A percentile compares a stretch with the other conserved stretches of the same genome.
Evolutionary conservation across 768 basidiomycete genomes (phyloP).

Genomic region (Amanita muscaria): DNA sequence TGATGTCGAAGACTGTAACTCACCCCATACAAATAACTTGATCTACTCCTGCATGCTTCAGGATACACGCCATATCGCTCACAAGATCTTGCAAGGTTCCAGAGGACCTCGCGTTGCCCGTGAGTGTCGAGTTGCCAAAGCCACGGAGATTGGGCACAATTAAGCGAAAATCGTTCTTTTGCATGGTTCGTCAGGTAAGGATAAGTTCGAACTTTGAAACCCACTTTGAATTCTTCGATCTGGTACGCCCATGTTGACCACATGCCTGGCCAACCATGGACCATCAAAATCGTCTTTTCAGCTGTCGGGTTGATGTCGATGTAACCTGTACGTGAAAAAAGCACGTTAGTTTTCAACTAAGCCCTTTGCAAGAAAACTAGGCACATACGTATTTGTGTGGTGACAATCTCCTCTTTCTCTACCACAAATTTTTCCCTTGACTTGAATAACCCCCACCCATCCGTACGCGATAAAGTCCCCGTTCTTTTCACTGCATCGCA

Average conservation of each 20-base stretch:
- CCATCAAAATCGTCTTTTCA: slow-evolving; percentile 48
- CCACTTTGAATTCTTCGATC: slow-evolving; percentile 55
- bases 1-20: slow-evolving; percentile 8
- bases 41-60: slow-evolving; percentile 39
- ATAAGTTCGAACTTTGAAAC: neutral
- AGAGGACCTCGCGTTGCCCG: slow-evolving; percentile 50
- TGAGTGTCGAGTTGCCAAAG: slow-evolving; percentile 60
- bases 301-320: slow-evolving; percentile 51
- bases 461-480: neutral
- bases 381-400: neutral
- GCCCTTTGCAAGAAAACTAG: neutral
- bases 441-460: too few species aligned
- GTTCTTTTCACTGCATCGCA: slow-evolving; percentile 1
- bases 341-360: neutral
- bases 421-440: neutral
- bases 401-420: neutral
- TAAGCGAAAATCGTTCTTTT: slow-evolving; percentile 51
- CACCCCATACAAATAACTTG: slow-evolving; percentile 60
- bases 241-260: slow-evolving; percentile 74
- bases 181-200: neutral
- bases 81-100: slow-evolving; percentile 54
- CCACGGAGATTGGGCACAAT: slow-evolving; percentile 60
- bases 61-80: slow-evolving; percentile 54
- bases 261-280: slow-evolving; percentile 74
- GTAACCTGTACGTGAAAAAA: slow-evolving; percentile 35